Base-by-base conservation (phyloP, 2,329 filamentous ascomycete genomes). In the Colletotrichum sp. region DNA sequence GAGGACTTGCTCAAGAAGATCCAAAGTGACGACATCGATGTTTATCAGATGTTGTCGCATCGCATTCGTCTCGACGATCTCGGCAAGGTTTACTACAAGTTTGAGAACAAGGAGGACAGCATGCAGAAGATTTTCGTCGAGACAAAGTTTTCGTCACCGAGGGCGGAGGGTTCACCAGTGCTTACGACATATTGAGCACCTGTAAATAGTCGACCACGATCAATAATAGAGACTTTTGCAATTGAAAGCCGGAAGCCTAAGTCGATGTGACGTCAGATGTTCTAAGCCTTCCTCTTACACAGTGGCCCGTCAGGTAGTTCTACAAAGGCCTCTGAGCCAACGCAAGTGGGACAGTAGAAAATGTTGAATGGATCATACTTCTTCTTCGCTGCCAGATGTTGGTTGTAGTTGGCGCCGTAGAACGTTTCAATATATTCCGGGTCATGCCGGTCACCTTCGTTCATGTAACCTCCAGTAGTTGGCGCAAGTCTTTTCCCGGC, bases 71-170 rank as follows among this genome's bases (percentile, higher is more conserved):
- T 98, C 5, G 94, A 96, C 77, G 94, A 96, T 79, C 88, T 94
- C 74, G 92, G 91, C 72, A 90, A 91, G 80, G 87, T 94, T 1
- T 95, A 95, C 80, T 85, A 87, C 77, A 89, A 89, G 80, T 94
- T 94, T 76, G 88, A 93, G 75, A 87, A 85, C 72, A 87, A 85
- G 76, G 89, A 94, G 76, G 93, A 95, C 79, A 87, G 87, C 5
- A 94, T 98, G 89, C 95, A 98, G 84, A 98, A 98, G 89, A 90
- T 97, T 2, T 98, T 90, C 82, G 87, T 90, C 2, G 87, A 92
- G 85, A 92, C 91, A 4, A 89, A 87, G 81, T 91, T 90, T 73
- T 92, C 90, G 2, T 82, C 85, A 32, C 90, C 90, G 0, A 82
- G 84, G 16, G 85, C 85, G 3, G 72, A 80, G 26, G 88, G 86